Evolutionary conservation across 768 basidiomycete species (phyloP).

Genomic region (Crepidotus variabilis): DNA sequence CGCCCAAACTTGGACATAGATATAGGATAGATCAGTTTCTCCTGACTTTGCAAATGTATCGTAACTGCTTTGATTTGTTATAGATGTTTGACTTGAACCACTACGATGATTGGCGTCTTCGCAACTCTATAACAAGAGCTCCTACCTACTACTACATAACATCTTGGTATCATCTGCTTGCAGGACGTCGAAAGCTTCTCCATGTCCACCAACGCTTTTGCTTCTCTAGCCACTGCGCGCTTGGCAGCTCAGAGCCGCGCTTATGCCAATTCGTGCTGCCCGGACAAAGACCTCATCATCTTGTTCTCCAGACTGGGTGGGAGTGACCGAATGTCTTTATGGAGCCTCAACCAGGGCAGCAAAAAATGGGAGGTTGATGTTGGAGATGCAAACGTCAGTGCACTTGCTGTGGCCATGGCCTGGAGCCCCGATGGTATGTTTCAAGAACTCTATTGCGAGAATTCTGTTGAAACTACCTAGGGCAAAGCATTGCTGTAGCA

Average conservation of each 20-base stretch:
- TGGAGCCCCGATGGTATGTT: conserved; percentile 82
- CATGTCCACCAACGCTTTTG: conserved; percentile 39
- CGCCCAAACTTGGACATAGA: too few species aligned
- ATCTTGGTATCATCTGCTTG: too few species aligned
- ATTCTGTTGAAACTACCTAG: conserved; percentile 25
- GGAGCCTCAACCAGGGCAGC: conserved; percentile 71
- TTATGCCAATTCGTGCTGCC: conserved; percentile 67
- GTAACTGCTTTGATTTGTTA: too few species aligned
- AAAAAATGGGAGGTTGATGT: conserved; percentile 83
- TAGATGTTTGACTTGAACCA: too few species aligned
- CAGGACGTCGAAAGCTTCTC: too few species aligned
- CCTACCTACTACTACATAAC: too few species aligned
- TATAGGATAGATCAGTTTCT: too few species aligned
- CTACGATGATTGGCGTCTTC: too few species aligned
- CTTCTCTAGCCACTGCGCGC: conserved; percentile 51
- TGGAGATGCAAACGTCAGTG: conserved; percentile 40
- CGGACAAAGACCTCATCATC: conserved; percentile 78
- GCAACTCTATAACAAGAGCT: too few species aligned
- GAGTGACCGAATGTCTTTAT: conserved; percentile 68
- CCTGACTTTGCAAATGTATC: too few species aligned
- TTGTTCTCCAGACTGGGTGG: conserved; percentile 65
- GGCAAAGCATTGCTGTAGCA: conserved; percentile 68
- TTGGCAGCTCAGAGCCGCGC: conserved; percentile 58
- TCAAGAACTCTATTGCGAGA: not conserved
- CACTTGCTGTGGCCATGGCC: conserved; percentile 54